Conservation (phyloP, 1,139 yeast species). For the Geotrichum fermentans region DNA sequence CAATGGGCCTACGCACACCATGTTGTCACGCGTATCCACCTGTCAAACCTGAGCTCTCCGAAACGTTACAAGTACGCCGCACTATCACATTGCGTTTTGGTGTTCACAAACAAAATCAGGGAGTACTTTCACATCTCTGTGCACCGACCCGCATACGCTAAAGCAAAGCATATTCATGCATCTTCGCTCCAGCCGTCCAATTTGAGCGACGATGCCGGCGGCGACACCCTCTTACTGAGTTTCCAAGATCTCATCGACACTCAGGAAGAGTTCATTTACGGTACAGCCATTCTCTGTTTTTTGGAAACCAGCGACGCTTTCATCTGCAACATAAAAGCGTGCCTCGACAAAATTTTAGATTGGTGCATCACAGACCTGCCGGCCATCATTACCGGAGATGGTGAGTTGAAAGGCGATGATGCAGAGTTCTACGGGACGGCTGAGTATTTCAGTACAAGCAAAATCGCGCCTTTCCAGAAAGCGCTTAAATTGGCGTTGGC, state of each 20-base stretch:
- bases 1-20: slow-evolving; percentile 7
- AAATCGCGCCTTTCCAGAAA: slow-evolving; percentile 3
- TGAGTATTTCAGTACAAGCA: slow-evolving; percentile 6
- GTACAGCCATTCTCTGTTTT: neutral
- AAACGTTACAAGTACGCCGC: neutral
- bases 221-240: neutral
- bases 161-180: neutral
- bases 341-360: neutral
- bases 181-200: neutral
- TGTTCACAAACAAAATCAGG: slow-evolving; percentile 8
- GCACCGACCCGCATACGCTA: neutral
- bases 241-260: slow-evolving; percentile 8
- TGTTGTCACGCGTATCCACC: neutral
- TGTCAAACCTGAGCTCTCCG: neutral
- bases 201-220: neutral
- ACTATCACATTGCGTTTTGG: slow-evolving; percentile 5
- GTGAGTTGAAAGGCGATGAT: neutral
- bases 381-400: neutral
- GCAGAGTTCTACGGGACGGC: neutral
- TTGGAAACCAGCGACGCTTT: neutral
- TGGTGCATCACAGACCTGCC: neutral
- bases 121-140: slow-evolving; percentile 10
- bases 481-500: slow-evolving; percentile 8
- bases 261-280: neutral
- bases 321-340: neutral